phyloP scores from a whole-genome alignment of 164 flowering plant genomes.

The Stephania yunnanensis region DNA sequence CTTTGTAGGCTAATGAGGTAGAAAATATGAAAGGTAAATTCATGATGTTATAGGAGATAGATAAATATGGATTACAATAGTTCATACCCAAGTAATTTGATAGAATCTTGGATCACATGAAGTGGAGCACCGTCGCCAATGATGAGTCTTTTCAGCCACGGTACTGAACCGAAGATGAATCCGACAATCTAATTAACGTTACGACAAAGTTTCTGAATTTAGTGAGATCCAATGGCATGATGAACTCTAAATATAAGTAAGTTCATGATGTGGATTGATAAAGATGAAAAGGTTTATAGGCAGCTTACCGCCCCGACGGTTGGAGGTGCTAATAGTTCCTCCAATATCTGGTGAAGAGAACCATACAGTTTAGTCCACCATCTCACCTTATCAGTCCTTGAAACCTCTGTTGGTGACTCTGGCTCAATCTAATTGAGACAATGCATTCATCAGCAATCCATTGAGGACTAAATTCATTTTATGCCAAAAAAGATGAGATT shows the following conservation, averaged over 20 bases:
- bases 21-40: background rate
- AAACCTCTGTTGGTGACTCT: background rate
- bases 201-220: background rate
- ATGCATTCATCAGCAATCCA: too few relatives aligned
- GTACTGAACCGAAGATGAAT: conserved; percentile 56
- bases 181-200: conserved; percentile 51
- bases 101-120: conserved; percentile 65
- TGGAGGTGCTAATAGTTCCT: conserved; percentile 83
- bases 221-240: background rate
- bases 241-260: background rate
- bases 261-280: too few relatives aligned
- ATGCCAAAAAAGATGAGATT: background rate
- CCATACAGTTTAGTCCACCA: conserved; percentile 29
- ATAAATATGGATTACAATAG: background rate
- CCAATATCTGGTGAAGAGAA: conserved; percentile 38
- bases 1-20: too few relatives aligned
- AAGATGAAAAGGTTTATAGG: background rate
- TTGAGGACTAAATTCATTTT: background rate
- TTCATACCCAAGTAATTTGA: conserved; percentile 73
- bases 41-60: background rate
- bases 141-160: conserved; percentile 61
- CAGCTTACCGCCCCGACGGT: conserved; percentile 69
- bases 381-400: conserved; percentile 10
- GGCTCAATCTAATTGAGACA: conserved; percentile 15
- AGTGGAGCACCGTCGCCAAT: conserved; percentile 80